Percentiles rank a stretch among this genome's conserved stretches.
Conservation (phyloP, 2,329 filamentous ascomycete genomes). For the Huntiella decipiens region DNA sequence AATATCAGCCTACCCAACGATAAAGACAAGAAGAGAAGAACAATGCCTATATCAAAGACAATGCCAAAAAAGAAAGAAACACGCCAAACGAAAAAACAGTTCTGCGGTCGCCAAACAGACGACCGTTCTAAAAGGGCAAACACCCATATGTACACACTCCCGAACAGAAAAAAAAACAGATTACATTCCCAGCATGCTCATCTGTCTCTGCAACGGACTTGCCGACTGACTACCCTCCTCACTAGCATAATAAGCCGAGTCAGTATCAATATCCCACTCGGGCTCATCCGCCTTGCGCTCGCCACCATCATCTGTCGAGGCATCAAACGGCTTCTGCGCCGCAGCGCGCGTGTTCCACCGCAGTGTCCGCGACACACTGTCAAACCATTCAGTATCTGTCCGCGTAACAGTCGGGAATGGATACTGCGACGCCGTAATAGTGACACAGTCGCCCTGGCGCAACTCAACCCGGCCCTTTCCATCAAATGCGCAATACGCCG, state of each 20-base stretch:
- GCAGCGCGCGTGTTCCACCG: constrained; percentile 91
- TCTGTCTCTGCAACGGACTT: constrained; percentile 51
- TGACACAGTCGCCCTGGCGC: constrained; percentile 83
- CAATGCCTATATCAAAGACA: neutral
- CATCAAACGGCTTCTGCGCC: constrained; percentile 74
- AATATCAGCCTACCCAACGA: constrained; percentile 7
- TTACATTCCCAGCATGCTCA: constrained; percentile 51
- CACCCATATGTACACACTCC: neutral
- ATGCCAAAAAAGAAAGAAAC: neutral
- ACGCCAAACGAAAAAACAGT: constrained; percentile 4
- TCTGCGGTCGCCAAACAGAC: neutral
- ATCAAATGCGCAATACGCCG: constrained; percentile 92
- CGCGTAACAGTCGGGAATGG: constrained; percentile 93
- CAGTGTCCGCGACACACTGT: constrained; percentile 78
- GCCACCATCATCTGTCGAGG: constrained; percentile 28
- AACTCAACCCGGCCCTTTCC: constrained; percentile 92
- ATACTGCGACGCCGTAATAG: constrained; percentile 87
- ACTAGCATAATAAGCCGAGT: constrained; percentile 50
- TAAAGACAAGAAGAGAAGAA: constrained; percentile 1
- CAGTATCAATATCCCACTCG: constrained; percentile 91
- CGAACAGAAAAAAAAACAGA: neutral
- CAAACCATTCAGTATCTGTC: constrained; percentile 85
- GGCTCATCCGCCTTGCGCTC: constrained; percentile 24
- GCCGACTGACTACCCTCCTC: constrained; percentile 51
- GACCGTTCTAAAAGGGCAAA: neutral